Evolutionary conservation across 1,139 yeast genomes (phyloP).

Genomic region (Martiniozyma asiatica): DNA sequence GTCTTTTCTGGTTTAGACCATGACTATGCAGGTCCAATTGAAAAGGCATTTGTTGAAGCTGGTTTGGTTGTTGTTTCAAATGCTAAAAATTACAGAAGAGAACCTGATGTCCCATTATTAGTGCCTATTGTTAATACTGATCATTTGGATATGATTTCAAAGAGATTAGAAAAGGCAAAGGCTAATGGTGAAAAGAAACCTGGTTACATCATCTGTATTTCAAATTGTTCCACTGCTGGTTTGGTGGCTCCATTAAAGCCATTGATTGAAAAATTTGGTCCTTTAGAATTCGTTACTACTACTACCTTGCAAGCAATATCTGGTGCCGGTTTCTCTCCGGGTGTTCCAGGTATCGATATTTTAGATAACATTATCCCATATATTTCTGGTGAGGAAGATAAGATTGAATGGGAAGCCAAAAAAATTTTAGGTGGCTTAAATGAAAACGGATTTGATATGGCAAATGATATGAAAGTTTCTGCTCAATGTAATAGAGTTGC

Average conservation of each 20-base stretch:
- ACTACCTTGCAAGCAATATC: slow-evolving; percentile 96
- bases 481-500: slow-evolving; percentile 98
- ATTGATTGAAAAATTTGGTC: slow-evolving; percentile 77
- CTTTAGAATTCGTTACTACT: slow-evolving; percentile 73
- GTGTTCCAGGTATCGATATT: slow-evolving; percentile 90
- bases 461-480: slow-evolving; percentile 69
- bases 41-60: slow-evolving; percentile 66
- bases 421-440: slow-evolving; percentile 70
- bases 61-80: slow-evolving; percentile 84
- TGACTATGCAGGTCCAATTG: slow-evolving; percentile 88
- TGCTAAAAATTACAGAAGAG: slow-evolving; percentile 93
- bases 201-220: slow-evolving; percentile 87
- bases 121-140: slow-evolving; percentile 97
- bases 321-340: slow-evolving; percentile 98
- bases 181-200: slow-evolving; percentile 40
- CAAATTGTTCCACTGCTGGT: slow-evolving; percentile 98
- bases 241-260: slow-evolving; percentile 95
- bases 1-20: slow-evolving; percentile 93
- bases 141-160: slow-evolving; percentile 67
- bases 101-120: slow-evolving; percentile 74
- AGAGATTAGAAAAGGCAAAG: slow-evolving; percentile 42
- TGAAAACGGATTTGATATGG: slow-evolving; percentile 41
- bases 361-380: slow-evolving; percentile 90
- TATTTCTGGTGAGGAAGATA: slow-evolving; percentile 96
- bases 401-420: slow-evolving; percentile 96